Conservation (phyloP, 208 protist species). For the Trypanosoma melophagium region DNA sequence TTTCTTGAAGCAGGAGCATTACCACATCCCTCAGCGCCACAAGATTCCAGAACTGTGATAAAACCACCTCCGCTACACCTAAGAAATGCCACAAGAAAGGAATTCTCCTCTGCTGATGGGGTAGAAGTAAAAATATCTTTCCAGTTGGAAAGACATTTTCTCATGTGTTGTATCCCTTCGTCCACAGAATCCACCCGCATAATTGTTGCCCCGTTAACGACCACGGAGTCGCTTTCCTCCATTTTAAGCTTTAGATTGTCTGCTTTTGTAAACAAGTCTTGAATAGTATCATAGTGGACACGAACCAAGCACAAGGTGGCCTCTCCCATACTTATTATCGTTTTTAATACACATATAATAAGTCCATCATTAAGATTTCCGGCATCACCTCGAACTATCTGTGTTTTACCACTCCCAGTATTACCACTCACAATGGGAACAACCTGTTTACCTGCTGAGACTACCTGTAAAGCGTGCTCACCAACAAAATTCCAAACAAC, state of each 20-base stretch:
- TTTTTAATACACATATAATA: background rate
- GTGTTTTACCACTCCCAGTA: constrained; percentile 10
- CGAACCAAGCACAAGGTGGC: constrained; percentile 12
- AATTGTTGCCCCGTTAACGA: constrained; percentile 7
- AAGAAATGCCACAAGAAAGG: constrained; percentile 10
- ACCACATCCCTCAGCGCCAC: background rate
- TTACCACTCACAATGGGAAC: constrained; percentile 2
- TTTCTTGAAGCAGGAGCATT: background rate
- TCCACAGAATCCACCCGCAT: background rate
- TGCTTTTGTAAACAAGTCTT: constrained; percentile 12
- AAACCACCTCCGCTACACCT: background rate
- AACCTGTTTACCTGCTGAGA: constrained; percentile 2
- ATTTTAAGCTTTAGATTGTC: constrained; percentile 11
- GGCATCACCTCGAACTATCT: constrained; percentile 7
- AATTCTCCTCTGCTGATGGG: background rate
- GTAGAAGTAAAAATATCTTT: background rate
- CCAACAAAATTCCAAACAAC: constrained; percentile 8
- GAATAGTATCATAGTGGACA: constrained; percentile 10
- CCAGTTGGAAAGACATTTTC: constrained; percentile 8
- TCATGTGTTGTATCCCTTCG: constrained; percentile 7
- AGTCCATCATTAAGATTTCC: constrained; percentile 7
- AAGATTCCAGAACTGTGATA: constrained; percentile 13
- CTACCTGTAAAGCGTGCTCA: constrained; percentile 1
- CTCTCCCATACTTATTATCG: background rate
- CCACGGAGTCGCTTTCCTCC: background rate